Evolutionary conservation across 2,329 filamentous ascomycete genomes (phyloP), one percentile per base, ranked within the genome.

Genomic region (Botryosphaeria agaves): DNA sequence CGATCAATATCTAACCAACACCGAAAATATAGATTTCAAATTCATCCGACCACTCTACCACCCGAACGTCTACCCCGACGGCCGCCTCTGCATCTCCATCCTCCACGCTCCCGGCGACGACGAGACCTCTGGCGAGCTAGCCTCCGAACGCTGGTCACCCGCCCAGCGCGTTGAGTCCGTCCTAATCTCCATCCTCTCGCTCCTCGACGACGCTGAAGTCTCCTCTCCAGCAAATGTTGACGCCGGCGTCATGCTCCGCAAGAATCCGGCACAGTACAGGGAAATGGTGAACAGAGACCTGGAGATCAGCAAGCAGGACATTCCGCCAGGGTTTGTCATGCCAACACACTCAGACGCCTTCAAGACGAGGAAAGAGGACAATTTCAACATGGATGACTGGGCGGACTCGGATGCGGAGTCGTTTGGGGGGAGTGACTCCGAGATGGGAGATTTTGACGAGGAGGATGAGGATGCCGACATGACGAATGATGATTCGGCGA

Each of bases 171-270:
- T 91, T 28, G 89, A 95, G 58, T 91, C 84, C 2, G 85, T 98
- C 20, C 69, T 98, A 12, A 83, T 92, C 37, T 93, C 83, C 6
- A 81, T 95, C 12, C 69, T 95, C 5, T 77, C 89, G 5, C 71
- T 98, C 2, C 72, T 98, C 32, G 89, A 95, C 50, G 83, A 93
- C 44, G 83, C 87, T 9, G 87, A 98, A 54, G 82, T 91, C 45
- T 83, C 75, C 42, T 93, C 84, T 0, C 83, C 89, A 0, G 89
- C 87, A 38, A 95, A 95, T 50, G 85, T 95, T 32, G 87, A 95
- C 42, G 87, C 89, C 2, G 73, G 82, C 34, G 77, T 94, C 15
- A 69, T 84, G 61, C 76, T 91, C 45, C 75, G 87, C 36, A 82
- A 85, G 42, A 56, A 76, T 18, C 72, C 72, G 0, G 59, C 62